These are phyloP conservation scores for Phytopythium litorale DNA, from an alignment of 352 stramenopile genomes.

Conservation along the genomic window DNA sequence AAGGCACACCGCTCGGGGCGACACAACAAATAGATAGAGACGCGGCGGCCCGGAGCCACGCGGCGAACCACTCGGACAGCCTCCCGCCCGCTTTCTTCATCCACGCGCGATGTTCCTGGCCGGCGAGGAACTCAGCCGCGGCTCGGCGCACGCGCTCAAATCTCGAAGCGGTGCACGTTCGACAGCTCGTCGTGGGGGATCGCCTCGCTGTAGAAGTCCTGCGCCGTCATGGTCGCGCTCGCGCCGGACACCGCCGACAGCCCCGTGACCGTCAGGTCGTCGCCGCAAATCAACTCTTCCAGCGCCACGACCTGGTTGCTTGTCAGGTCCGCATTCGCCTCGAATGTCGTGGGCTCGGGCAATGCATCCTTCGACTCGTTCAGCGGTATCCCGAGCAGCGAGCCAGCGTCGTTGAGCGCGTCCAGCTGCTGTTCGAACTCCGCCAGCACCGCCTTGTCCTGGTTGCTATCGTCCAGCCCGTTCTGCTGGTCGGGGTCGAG, in stretches of 20 bases:
- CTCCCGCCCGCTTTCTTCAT: neutral
- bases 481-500: conserved; percentile 18
- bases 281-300: conserved; percentile 35
- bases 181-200: conserved; percentile 40
- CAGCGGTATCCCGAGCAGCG: conserved; percentile 25
- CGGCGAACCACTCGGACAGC: neutral
- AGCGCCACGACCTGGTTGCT: conserved; percentile 17
- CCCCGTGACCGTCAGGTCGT: conserved; percentile 24
- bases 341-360: neutral
- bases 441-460: conserved; percentile 1
- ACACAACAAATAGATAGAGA: conserved; percentile 8
- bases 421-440: conserved; percentile 25
- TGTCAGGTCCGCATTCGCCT: neutral
- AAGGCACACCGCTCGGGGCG: neutral
- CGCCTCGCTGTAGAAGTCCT: conserved; percentile 51
- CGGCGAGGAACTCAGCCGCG: neutral
- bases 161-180: conserved; percentile 47
- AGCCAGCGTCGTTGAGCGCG: conserved; percentile 32
- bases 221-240: conserved; percentile 34
- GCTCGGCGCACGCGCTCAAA: conserved; percentile 20
- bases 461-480: neutral
- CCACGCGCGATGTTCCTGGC: neutral
- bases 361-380: conserved; percentile 6
- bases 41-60: neutral
- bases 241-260: conserved; percentile 7